Conservation (phyloP, 2,329 filamentous ascomycete genomes). For the Aureobasidium sp. region DNA sequence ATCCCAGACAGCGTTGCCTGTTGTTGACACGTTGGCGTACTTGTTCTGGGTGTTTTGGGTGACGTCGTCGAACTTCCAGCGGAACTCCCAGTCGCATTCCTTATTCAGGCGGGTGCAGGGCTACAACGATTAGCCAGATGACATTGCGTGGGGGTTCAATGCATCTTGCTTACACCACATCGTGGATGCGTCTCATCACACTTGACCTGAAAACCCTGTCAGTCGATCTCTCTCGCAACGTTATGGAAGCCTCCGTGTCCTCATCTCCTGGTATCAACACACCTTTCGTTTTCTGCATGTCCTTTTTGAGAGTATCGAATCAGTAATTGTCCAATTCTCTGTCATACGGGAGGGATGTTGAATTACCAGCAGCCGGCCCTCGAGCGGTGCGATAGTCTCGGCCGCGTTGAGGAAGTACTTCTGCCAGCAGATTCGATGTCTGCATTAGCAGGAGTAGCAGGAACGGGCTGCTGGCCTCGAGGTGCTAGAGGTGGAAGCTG, state of each 20-base stretch:
- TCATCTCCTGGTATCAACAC: not conserved
- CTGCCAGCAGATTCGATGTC: slow-evolving; percentile 11
- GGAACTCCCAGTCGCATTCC: slow-evolving; percentile 48
- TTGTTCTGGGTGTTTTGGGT: slow-evolving; percentile 25
- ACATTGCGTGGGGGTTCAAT: not conserved
- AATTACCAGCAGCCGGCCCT: slow-evolving; percentile 45
- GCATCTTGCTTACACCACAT: slow-evolving; percentile 38
- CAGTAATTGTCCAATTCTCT: not conserved
- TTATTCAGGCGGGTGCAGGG: slow-evolving; percentile 49
- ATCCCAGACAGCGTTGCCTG: slow-evolving; percentile 49
- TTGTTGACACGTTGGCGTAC: slow-evolving; percentile 38
- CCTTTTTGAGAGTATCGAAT: slow-evolving; percentile 14
- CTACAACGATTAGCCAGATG: slow-evolving; percentile 14
- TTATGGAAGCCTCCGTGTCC: not conserved
- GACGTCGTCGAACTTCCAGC: slow-evolving; percentile 34
- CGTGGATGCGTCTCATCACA: slow-evolving; percentile 47
- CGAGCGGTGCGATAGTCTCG: slow-evolving; percentile 44
- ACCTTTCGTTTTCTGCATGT: slow-evolving; percentile 30
- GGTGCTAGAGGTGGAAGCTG: slow-evolving; percentile 27
- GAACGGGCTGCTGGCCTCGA: slow-evolving; percentile 15
- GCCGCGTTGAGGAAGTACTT: slow-evolving; percentile 17
- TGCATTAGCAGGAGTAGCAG: slow-evolving; percentile 8
- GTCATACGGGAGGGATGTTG: not conserved
- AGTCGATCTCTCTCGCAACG: not conserved
- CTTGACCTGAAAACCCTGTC: slow-evolving; percentile 38